Percentiles rank a stretch among this genome's conserved stretches.
Conservation (phyloP, 2,329 filamentous ascomycete genomes). For the Claviceps sp. region DNA sequence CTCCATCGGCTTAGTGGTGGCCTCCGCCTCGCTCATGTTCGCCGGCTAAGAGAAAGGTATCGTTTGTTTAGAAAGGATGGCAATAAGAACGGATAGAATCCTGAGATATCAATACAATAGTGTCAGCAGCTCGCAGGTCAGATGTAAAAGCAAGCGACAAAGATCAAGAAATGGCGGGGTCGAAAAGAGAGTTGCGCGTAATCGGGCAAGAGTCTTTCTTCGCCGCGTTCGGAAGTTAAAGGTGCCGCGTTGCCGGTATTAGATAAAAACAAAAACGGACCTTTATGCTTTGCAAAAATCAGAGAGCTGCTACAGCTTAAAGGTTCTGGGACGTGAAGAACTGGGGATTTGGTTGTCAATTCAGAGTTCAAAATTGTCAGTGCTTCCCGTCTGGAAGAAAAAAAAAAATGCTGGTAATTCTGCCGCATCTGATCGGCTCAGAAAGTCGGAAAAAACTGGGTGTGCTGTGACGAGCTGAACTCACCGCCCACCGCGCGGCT, state of each 20-base stretch:
- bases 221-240: not conserved
- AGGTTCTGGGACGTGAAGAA: not conserved
- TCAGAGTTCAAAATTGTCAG: not conserved
- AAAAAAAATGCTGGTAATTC: conserved; percentile 5
- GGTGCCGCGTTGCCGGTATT: not conserved
- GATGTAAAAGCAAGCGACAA: not conserved
- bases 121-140: not conserved
- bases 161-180: not conserved
- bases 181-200: not conserved
- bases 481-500: conserved; percentile 4
- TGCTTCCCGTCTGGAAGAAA: not conserved
- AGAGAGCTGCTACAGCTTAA: not conserved
- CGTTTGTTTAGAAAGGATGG: not conserved
- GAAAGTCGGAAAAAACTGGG: conserved; percentile 1
- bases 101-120: not conserved
- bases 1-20: conserved; percentile 14
- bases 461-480: not conserved
- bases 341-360: not conserved
- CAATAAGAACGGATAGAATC: not conserved
- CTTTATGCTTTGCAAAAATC: not conserved
- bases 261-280: not conserved
- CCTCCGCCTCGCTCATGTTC: conserved; percentile 11
- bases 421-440: conserved; percentile 1
- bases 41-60: not conserved
- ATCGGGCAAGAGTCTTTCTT: conserved; percentile 1